Evolutionary conservation across 2,329 filamentous ascomycete genomes (phyloP).

Genomic region (Ophiocordyceps unilateralis): DNA sequence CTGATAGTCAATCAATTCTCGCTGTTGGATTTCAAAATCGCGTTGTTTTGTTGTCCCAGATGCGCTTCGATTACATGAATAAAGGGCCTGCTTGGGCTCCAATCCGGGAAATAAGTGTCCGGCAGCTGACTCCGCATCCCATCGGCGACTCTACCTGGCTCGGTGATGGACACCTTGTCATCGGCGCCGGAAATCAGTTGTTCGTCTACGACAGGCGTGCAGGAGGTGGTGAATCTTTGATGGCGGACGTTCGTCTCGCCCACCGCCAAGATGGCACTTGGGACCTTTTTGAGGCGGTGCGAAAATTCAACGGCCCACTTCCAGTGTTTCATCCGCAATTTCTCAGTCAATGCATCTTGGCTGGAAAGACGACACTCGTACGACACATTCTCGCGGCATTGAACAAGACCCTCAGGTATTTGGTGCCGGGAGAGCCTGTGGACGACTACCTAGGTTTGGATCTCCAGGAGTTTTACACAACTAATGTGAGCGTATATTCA

Average conservation of each 20-base stretch:
- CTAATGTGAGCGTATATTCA: background rate
- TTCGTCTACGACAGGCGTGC: constrained; percentile 72
- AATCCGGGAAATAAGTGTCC: constrained; percentile 66
- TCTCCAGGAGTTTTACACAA: constrained; percentile 1
- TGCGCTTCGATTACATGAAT: constrained; percentile 83
- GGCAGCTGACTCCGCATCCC: constrained; percentile 69
- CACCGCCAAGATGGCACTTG: constrained; percentile 31
- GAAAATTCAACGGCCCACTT: constrained; percentile 69
- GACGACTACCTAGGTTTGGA: constrained; percentile 53
- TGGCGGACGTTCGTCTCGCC: constrained; percentile 32
- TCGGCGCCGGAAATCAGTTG: constrained; percentile 82
- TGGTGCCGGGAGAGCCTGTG: constrained; percentile 61
- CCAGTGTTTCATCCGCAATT: constrained; percentile 89
- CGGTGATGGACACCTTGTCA: constrained; percentile 64
- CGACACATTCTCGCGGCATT: constrained; percentile 57
- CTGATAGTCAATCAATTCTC: constrained; percentile 73
- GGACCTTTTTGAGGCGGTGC: constrained; percentile 68
- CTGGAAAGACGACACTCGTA: constrained; percentile 57
- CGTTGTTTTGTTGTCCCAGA: constrained; percentile 66
- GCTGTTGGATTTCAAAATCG: constrained; percentile 86
- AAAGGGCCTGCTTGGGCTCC: constrained; percentile 79
- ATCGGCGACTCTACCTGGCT: constrained; percentile 93
- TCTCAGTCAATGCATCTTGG: constrained; percentile 68
- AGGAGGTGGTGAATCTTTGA: constrained; percentile 40
- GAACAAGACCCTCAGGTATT: constrained; percentile 64